Evolutionary conservation across 148 eudicot genomes (phyloP).

Genomic region (Silene conica): DNA sequence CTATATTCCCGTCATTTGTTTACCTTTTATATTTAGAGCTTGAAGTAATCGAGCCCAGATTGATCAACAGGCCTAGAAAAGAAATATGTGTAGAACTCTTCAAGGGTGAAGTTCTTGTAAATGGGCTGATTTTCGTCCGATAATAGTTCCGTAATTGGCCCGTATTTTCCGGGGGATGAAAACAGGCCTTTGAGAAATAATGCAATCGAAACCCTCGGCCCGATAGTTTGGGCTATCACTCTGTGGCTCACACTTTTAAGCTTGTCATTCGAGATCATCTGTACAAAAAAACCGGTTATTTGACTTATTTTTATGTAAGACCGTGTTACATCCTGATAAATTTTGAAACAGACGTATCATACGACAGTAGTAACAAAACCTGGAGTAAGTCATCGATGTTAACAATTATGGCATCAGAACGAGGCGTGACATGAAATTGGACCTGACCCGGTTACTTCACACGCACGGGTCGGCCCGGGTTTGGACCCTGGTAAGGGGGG

Average conservation of each 20-base stretch:
- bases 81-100: conserved; percentile 23
- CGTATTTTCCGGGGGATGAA: conserved; percentile 23
- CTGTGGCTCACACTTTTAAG: conserved; percentile 39
- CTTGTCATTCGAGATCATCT: conserved; percentile 35
- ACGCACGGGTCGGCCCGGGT: too few species aligned
- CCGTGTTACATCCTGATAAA: too few species aligned
- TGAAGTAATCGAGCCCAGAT: conserved; percentile 21
- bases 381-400: conserved; percentile 44
- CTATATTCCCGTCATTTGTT: too few species aligned
- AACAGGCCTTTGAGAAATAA: conserved; percentile 26
- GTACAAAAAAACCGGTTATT: background rate
- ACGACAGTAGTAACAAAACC: conserved; percentile 6
- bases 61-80: conserved; percentile 21
- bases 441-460: too few species aligned
- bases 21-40: too few species aligned
- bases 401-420: conserved; percentile 32
- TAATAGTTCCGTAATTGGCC: conserved; percentile 40
- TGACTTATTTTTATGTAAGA: too few species aligned
- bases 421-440: conserved; percentile 39
- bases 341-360: too few species aligned
- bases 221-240: conserved; percentile 26
- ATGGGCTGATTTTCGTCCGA: conserved; percentile 32
- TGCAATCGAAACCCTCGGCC: conserved; percentile 43
- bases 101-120: conserved; percentile 24
- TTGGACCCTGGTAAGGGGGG: too few species aligned